These are phyloP conservation scores for Fusarium sp. DNA, from an alignment of 2,329 filamentous ascomycete genomes.

Conservation along the genomic window DNA sequence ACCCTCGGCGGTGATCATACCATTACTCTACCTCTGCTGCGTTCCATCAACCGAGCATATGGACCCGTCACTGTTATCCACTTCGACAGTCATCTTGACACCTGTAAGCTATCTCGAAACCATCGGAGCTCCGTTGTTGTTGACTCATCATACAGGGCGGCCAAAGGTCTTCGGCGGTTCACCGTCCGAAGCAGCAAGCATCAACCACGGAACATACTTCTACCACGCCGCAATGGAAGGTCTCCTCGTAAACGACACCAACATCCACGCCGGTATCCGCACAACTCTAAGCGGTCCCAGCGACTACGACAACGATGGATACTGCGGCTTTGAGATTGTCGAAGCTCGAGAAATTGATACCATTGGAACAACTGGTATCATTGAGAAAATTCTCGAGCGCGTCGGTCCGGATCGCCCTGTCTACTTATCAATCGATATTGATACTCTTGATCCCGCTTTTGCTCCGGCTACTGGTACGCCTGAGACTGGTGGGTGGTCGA, in stretches of 20 bases:
- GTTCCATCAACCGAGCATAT: constrained; percentile 70
- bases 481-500: constrained; percentile 81
- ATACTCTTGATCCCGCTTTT: constrained; percentile 84
- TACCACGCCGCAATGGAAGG: constrained; percentile 84
- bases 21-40: constrained; percentile 68
- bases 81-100: constrained; percentile 74
- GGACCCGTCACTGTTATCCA: constrained; percentile 71
- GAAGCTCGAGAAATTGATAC: constrained; percentile 66
- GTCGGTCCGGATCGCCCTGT: constrained; percentile 80
- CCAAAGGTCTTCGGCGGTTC: constrained; percentile 89
- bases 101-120: constrained; percentile 56
- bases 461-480: constrained; percentile 80
- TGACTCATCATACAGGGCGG: constrained; percentile 61
- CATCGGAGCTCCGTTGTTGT: fast-evolving
- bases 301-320: constrained; percentile 77
- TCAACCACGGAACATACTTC: constrained; percentile 93
- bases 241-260: constrained; percentile 81
- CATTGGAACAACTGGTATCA: constrained; percentile 74
- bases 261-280: constrained; percentile 88
- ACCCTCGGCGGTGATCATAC: constrained; percentile 76
- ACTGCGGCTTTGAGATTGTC: constrained; percentile 87
- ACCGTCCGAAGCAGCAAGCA: constrained; percentile 77
- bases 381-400: constrained; percentile 79
- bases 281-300: constrained; percentile 78
- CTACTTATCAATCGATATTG: constrained; percentile 86